Percentiles rank a stretch among this genome's conserved stretches.
Conservation (phyloP, 768 basidiomycete genomes). For the Russula vinacea region DNA sequence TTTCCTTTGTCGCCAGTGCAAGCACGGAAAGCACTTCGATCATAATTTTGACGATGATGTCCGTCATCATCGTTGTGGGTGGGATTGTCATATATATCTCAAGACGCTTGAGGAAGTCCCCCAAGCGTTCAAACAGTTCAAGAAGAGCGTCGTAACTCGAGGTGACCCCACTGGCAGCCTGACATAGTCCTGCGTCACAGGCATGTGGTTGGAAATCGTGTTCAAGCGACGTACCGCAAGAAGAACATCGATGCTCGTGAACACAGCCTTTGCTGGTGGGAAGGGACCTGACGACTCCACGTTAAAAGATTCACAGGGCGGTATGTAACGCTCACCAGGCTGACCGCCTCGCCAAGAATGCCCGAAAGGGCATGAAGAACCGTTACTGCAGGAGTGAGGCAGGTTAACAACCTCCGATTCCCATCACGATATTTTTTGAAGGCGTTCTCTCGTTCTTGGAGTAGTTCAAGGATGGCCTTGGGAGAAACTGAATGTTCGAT, state of each 20-base stretch:
- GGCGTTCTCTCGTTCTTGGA: slow-evolving; percentile 1
- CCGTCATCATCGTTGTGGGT: background rate
- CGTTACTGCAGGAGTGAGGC: background rate
- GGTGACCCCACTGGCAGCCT: background rate
- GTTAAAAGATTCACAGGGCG: background rate
- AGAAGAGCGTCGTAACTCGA: background rate
- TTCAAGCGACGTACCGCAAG: background rate
- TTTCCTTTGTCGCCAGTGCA: slow-evolving; percentile 13
- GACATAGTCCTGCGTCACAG: background rate
- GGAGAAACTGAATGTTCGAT: background rate
- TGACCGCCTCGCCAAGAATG: background rate
- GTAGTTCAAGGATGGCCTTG: slow-evolving; percentile 1
- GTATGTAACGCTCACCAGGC: background rate
- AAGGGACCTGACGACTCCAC: background rate
- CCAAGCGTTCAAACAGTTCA: background rate
- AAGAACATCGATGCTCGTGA: background rate
- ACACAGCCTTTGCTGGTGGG: background rate
- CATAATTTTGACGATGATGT: background rate
- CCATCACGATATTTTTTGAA: slow-evolving; percentile 13
- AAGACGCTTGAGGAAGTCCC: background rate
- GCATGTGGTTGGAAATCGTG: background rate
- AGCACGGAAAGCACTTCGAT: slow-evolving; percentile 1
- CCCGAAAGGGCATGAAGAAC: slow-evolving; percentile 3
- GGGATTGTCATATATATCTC: background rate
- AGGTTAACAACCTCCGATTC: background rate